Percentiles rank a stretch among this genome's conserved stretches.
Evolutionary conservation across 1,284 basidiomycete species (phyloP).

Genomic region (Earliella scabrosa): DNA sequence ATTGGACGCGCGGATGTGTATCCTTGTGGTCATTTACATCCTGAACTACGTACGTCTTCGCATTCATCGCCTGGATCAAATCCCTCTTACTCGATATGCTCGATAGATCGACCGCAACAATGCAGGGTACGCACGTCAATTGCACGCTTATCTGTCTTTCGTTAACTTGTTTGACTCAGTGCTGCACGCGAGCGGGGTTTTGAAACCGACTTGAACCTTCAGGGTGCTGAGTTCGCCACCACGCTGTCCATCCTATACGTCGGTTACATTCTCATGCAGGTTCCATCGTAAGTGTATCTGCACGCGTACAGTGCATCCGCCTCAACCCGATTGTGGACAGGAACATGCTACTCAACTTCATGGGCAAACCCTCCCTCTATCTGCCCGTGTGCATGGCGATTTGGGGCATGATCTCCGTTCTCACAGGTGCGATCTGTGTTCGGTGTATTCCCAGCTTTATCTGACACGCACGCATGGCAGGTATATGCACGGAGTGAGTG

Average conservation of each 20-base stretch:
- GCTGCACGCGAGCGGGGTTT: slow-evolving; percentile 73
- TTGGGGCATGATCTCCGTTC: slow-evolving; percentile 47
- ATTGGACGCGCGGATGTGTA: slow-evolving; percentile 65
- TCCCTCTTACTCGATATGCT: slow-evolving; percentile 39
- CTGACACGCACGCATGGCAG: no score
- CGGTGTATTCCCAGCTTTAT: no score
- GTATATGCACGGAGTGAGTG: slow-evolving; percentile 22
- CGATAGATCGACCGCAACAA: slow-evolving; percentile 70
- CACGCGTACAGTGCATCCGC: no score
- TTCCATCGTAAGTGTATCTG: slow-evolving; percentile 73
- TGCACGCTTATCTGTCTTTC: no score
- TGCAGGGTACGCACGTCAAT: slow-evolving; percentile 47
- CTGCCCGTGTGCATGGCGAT: slow-evolving; percentile 71
- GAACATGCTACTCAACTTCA: slow-evolving; percentile 74
- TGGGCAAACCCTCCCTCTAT: slow-evolving; percentile 76
- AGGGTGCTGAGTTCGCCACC: slow-evolving; percentile 70
- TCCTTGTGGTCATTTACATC: slow-evolving; percentile 71
- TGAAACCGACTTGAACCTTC: slow-evolving; percentile 67
- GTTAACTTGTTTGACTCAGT: slow-evolving; percentile 35
- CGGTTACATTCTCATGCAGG: slow-evolving; percentile 82
- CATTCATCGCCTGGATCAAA: no score
- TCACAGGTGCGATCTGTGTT: slow-evolving; percentile 22
- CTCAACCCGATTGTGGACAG: slow-evolving; percentile 37
- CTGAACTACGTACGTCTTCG: slow-evolving; percentile 58
- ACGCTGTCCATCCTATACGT: slow-evolving; percentile 77